Base-by-base conservation (phyloP, 495 filamentous ascomycete genomes). In the Annulohypoxylon maeteangense region DNA sequence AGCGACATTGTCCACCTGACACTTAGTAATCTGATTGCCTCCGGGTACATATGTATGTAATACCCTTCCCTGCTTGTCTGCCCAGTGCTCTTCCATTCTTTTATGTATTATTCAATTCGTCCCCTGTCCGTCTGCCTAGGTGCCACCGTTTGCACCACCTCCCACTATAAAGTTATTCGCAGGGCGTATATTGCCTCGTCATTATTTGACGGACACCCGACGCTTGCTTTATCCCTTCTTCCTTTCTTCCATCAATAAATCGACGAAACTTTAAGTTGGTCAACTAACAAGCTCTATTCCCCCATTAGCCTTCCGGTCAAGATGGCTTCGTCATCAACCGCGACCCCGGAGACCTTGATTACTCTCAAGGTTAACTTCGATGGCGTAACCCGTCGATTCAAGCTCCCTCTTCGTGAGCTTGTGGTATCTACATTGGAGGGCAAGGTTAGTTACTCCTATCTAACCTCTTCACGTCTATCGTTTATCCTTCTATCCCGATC, bases 401-500 rank as follows among this genome's bases (percentile, higher is more conserved):
- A 97, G 85, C 84, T 99, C 14, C 90, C 93, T 38, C 83, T 99
- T 77, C 88, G 86, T 70, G 95, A 99, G 72, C 87, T 98, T n/a
- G 90, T 87, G 62, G 85, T 91, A 36, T 87, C 84, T 67, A 85
- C 88, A 51, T 85, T 99, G 57, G 92, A 93, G 68, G 84, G 88
- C 74, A 97, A 95, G 92, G 95, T 98, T 86, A 75, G 92, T 89
- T 75, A 23, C 7, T 20, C 16, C 14, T 10, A 20, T 20, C 14
- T 34, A 8, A 18, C 14, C 20, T 10, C 29, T 7, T 20, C 14
- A 34, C 34, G 48, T 62, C 18, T 18, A 31, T 40, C 42, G 32
- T 27, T 23, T 20, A 59, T 14, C 38, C 36, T 18, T 54, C 0
- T 7, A 6, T 4, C 22, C 10, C 8, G 5, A 38, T 57, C 6